Conservation (phyloP, 176 grass and related monocot species). For the Thalia dealbata region DNA sequence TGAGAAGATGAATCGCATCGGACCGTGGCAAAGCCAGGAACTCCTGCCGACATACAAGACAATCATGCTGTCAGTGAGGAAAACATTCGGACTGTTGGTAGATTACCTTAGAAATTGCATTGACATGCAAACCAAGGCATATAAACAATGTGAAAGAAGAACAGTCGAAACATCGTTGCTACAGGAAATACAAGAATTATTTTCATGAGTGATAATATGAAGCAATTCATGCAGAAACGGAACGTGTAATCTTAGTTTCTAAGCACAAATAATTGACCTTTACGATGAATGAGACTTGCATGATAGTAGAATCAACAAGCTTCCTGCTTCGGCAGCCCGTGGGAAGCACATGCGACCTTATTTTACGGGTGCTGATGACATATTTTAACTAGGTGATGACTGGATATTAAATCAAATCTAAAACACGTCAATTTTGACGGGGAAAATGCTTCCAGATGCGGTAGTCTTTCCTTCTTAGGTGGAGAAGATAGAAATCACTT, state of each 20-base stretch:
- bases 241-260: too few species aligned
- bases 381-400: too few species aligned
- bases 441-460: too few species aligned
- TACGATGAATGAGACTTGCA: not conserved
- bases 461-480: not conserved
- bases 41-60: slow-evolving; percentile 31
- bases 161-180: too few species aligned
- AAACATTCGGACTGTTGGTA: not conserved
- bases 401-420: not conserved
- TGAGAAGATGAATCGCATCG: slow-evolving; percentile 83
- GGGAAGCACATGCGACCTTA: not conserved
- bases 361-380: too few species aligned
- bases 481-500: not conserved
- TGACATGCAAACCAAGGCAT: not conserved
- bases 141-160: too few species aligned
- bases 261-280: too few species aligned
- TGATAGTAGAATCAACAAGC: not conserved
- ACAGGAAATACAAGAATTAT: too few species aligned
- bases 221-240: too few species aligned
- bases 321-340: not conserved
- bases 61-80: not conserved
- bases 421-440: not conserved
- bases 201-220: too few species aligned
- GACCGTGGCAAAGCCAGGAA: slow-evolving; percentile 90
- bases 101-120: not conserved